Evolutionary conservation across 768 basidiomycete species (phyloP).

Genomic region (Boletus subcaerulescens): DNA sequence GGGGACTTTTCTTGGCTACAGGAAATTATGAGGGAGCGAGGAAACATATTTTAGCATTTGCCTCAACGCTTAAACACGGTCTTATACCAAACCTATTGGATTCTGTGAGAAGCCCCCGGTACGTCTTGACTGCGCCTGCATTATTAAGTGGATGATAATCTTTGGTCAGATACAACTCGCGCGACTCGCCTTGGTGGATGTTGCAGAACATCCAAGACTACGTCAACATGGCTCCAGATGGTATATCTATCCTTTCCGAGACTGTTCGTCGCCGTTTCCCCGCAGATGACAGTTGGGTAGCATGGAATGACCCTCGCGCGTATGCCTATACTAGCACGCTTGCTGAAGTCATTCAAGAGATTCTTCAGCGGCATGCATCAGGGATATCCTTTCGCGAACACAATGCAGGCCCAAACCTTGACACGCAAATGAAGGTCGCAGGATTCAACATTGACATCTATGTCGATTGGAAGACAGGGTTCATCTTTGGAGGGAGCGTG

Average conservation of each 20-base stretch:
- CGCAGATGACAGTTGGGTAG: slow-evolving; percentile 87
- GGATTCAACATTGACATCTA: slow-evolving; percentile 92
- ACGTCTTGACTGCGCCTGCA: slow-evolving; percentile 16
- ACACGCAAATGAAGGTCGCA: slow-evolving; percentile 90
- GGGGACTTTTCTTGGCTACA: slow-evolving; percentile 91
- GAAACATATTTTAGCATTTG: slow-evolving; percentile 89
- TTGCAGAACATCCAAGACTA: slow-evolving; percentile 98
- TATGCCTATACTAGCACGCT: slow-evolving; percentile 80
- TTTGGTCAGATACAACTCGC: slow-evolving; percentile 76
- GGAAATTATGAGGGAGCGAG: slow-evolving; percentile 85
- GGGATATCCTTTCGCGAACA: slow-evolving; percentile 95
- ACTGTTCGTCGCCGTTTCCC: slow-evolving; percentile 92
- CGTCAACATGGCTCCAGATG: slow-evolving; percentile 77
- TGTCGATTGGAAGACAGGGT: slow-evolving; percentile 95
- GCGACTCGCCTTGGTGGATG: slow-evolving; percentile 99
- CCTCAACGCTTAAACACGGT: slow-evolving; percentile 91
- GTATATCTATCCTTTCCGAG: slow-evolving; percentile 75
- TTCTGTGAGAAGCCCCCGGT: slow-evolving; percentile 82
- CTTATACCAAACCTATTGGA: slow-evolving; percentile 95
- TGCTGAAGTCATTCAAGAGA: slow-evolving; percentile 96
- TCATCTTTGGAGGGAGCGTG: slow-evolving; percentile 83
- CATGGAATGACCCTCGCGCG: slow-evolving; percentile 83
- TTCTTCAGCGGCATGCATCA: slow-evolving; percentile 87
- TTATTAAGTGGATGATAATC: not conserved
- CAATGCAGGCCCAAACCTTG: slow-evolving; percentile 95